Base-by-base conservation (phyloP, 208 protist genomes). In the Acanthamoeba triangularis region DNA sequence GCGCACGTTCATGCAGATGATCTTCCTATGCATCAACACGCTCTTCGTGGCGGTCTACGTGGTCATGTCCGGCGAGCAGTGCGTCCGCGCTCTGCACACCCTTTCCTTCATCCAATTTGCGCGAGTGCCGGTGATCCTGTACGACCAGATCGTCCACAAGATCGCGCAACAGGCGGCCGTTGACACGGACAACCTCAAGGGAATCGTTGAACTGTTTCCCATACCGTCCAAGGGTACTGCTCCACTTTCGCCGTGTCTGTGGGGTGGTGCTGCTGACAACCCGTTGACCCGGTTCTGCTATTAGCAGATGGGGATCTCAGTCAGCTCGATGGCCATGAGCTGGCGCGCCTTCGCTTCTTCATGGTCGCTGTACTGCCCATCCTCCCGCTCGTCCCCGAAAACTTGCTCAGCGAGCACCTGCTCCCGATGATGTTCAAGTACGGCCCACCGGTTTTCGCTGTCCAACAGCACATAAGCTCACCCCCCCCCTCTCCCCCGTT, bases 21-120 rank as follows among this genome's bases (percentile, higher is more conserved):
- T 85, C 76, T 85, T 85, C 30, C 76, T 85, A 3, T 85, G 33
- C 76, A 85, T 56, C n/a, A 28, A 85, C 25, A 28, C 25, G 41
- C 30, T 85, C 76, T 37, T 56, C 41, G 33, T 52, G 30, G 76
- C 30, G 8, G 41, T 33, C 28, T 28, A 85, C 76, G 25, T 30
- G n/a, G 25, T 44, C 35, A 85, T 85, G 33, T 44, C 33, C 76
- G 41, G 41, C 44, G 41, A 37, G 18, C 76, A 85, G 33, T 85
- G 76, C 44, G 44, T 85, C 2, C 76, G 33, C 25, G 76, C 76
- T 20, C 25, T 85, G 76, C 76, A 54, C 0, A 85, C 41, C 14
- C 25, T 85, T 14, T 85, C 76, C 41, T 85, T 85, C 76, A 23
- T 85, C 7, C 76, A 85, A 54, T 85, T 85, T 7, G 76, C 76